Evolutionary conservation across 164 flowering plant species (phyloP).

Genomic region (Aristolochia contorta): DNA sequence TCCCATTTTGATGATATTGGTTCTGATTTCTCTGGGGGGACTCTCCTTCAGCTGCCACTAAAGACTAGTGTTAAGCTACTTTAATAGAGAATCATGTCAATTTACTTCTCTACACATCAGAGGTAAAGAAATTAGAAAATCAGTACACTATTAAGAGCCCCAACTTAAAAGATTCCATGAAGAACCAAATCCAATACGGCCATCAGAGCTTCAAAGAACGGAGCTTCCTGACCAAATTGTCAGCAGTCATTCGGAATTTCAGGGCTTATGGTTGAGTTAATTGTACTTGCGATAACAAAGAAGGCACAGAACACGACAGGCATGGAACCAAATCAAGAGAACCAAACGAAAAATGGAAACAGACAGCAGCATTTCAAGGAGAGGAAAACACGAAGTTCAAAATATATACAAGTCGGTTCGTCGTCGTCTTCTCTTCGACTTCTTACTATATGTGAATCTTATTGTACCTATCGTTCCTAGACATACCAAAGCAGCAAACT

Average conservation of each 20-base stretch:
- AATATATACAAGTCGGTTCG: too few species aligned
- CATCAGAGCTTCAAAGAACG: too few species aligned
- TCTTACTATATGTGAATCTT: neutral
- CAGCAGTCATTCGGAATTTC: too few species aligned
- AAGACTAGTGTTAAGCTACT: slow-evolving; percentile 3
- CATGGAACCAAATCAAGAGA: too few species aligned
- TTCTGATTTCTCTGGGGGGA: slow-evolving; percentile 48
- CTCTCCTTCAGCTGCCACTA: slow-evolving; percentile 49
- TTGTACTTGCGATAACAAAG: too few species aligned
- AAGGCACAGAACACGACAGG: too few species aligned
- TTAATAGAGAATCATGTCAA: neutral
- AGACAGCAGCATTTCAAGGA: too few species aligned
- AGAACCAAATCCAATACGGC: neutral
- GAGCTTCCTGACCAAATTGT: too few species aligned
- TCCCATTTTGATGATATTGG: slow-evolving; percentile 37
- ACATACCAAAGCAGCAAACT: too few species aligned
- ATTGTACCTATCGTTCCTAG: neutral
- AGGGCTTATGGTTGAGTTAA: too few species aligned
- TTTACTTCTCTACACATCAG: neutral
- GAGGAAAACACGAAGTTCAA: too few species aligned
- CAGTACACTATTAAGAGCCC: neutral
- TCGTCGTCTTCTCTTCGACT: neutral
- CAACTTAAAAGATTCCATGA: neutral
- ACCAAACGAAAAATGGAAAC: too few species aligned
- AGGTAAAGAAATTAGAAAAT: neutral